These are phyloP conservation scores for Geotrichum aggregatum DNA, from an alignment of 1,139 yeast species.

Conservation along the genomic window DNA sequence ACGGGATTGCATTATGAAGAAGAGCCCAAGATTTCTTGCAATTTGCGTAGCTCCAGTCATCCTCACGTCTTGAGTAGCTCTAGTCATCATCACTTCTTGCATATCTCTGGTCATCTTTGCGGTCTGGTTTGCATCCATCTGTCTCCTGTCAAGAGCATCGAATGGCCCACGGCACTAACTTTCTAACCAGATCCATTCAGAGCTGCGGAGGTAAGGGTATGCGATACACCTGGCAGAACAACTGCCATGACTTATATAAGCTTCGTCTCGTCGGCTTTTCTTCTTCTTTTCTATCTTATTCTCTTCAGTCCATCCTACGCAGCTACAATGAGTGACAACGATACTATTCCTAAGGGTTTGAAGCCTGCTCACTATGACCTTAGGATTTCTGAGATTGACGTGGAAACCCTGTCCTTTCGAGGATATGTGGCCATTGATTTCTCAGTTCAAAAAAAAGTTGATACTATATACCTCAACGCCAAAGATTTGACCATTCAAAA, in stretches of 20 bases:
- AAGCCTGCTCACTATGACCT: conserved; percentile 48
- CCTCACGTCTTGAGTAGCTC: too few relatives aligned
- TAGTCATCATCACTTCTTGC: too few relatives aligned
- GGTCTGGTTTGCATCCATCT: too few relatives aligned
- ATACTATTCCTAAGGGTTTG: conserved; percentile 52
- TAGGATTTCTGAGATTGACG: conserved; percentile 44
- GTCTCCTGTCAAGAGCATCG: too few relatives aligned
- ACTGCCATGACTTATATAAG: neutral
- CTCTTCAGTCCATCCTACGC: neutral
- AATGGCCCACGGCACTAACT: too few relatives aligned
- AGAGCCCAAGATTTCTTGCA: too few relatives aligned
- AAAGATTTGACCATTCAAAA: conserved; percentile 26
- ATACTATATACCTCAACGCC: conserved; percentile 35
- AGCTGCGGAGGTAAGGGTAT: too few relatives aligned
- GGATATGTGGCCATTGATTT: conserved; percentile 52
- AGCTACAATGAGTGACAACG: conserved; percentile 41
- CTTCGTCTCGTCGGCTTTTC: neutral
- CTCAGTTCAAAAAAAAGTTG: conserved; percentile 40
- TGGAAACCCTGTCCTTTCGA: conserved; percentile 48
- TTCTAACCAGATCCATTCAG: too few relatives aligned
- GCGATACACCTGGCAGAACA: too few relatives aligned
- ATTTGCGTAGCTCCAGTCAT: too few relatives aligned
- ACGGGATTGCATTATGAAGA: too few relatives aligned
- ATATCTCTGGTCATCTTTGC: too few relatives aligned
- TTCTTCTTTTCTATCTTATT: neutral